Base-by-base conservation (phyloP, 805 yeast genomes). In the Lachancea sp. region DNA sequence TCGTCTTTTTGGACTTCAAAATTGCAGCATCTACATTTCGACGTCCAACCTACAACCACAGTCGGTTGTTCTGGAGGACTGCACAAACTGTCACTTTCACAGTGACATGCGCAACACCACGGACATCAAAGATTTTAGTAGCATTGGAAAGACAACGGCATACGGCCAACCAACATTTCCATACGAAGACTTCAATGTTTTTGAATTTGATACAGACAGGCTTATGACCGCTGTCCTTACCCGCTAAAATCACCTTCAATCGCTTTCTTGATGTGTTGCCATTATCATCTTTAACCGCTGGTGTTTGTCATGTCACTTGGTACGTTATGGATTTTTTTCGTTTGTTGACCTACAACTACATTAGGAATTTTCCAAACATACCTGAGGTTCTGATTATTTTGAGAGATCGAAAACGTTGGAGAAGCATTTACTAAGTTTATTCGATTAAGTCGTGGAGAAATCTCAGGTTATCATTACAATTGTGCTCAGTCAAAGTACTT, bases 1-100 rank as follows among this genome's bases (percentile, higher is more conserved):
- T 13, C 45, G 65, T 23, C 38, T 58, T 4, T 56, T 48, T 38
- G 47, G 44, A 15, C 24, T 58, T 25, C 3, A 34, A 2, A 42
- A 50, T 18, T 60, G 63, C 43, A 48, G 44, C 30, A 34, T 60
- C 16, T 29, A 36, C 18, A 41, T 60, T 4, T 7, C 12, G 30
- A 33, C 29, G 22, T 15, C 12, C 5, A 30, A 18, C 5, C 23
- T 8, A 6, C 23, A 36, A 11, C 38, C 33, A 15, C 63, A 58
- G 38, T 46, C 44, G 8, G 48, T 60, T 4, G 41, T 58, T 3
- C 41, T 60, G 8, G 65, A 60, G 35, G 41, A 51, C 38, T 54
- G 54, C 28, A 7, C 40, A 11, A 36, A 50, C 5, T 55, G 57
- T 20, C 36, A 35, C 11, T 54, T 60, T 38, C 55, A 53, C 30